These are phyloP conservation scores for Pseudovirgaria hyperparasitica DNA, from an alignment of 2,329 filamentous ascomycete species.

Conservation along the genomic window DNA sequence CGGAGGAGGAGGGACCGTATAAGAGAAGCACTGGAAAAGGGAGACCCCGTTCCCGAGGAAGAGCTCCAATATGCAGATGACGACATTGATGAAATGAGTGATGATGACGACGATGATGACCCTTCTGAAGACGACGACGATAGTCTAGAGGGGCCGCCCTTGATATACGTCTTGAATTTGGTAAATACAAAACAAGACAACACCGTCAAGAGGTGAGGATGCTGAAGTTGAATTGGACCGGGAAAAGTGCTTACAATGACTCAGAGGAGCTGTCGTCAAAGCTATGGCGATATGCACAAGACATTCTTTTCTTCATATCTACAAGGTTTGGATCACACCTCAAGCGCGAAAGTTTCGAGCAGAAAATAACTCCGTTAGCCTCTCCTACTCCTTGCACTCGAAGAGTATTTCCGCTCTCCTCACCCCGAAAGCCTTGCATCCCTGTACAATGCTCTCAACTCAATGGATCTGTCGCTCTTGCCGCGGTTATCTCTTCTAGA, in stretches of 20 bases:
- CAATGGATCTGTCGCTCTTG: conserved; percentile 92
- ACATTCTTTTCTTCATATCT: conserved; percentile 96
- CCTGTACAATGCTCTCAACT: conserved; percentile 86
- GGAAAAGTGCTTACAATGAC: conserved; percentile 6
- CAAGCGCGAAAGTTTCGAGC: no score
- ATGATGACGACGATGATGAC: conserved; percentile 37
- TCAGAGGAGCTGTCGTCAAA: conserved; percentile 83
- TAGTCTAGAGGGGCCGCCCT: conserved; percentile 65
- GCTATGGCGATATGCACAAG: conserved; percentile 98
- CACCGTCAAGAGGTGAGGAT: conserved; percentile 55
- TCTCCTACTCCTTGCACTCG: conserved; percentile 74
- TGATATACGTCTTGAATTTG: conserved; percentile 94
- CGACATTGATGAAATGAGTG: conserved; percentile 34
- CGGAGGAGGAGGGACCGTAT: conserved; percentile 30
- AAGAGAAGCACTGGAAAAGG: conserved; percentile 28
- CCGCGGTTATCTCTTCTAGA: conserved; percentile 75
- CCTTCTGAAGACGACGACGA: conserved; percentile 38
- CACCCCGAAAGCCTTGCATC: conserved; percentile 76
- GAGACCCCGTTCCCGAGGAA: conserved; percentile 23
- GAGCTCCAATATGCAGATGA: conserved; percentile 34
- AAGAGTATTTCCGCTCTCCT: conserved; percentile 93
- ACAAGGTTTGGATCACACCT: conserved; percentile 53
- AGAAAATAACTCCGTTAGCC: conserved; percentile 57
- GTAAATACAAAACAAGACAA: conserved; percentile 98
- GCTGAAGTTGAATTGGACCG: conserved; percentile 6